Evolutionary conservation across 441 rosid genomes (phyloP), one percentile per base, ranked within the genome.

Genomic region (Pelargonium fulgidum): DNA sequence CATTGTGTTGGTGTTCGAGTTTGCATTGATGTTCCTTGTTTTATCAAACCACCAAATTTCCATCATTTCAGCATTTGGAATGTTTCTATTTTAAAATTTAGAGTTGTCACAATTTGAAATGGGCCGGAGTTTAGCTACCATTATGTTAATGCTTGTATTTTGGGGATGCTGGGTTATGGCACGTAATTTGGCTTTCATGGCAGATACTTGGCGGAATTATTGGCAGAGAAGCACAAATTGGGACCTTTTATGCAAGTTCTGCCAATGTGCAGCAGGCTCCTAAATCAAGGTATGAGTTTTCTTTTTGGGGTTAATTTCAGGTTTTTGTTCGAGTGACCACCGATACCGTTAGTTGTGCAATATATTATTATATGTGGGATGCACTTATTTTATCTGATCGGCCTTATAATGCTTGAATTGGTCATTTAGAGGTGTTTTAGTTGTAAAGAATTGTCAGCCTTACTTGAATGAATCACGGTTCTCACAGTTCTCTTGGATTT

Each of bases 211-310:
- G 81, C 89, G 64, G 99, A 94, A 70, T 75, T 94, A 71, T 73
- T 91, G 73, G 90, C 85, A n/a, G 99, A 94, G 87, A 86, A 84
- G 83, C 92, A 90, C 70, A 91, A 85, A 75, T 70, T 91, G 81
- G 89, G 74, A 62, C 97, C 96, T 4, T 91, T 94, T 78, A 54
- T 85, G 72, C 99, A 86, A 75, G 82, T 89, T 66, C 77, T 94
- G 70, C 96, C 97, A 0, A 72, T 81, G 62, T 90, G 90, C 71
- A 76, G 82, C 80, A 79, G 97, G 82, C 97, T 94, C 67, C 80
- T 94, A 67, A 81, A 82, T 77, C 96, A 87, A 90, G 96, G 96
- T 90, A 26, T 70, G 58, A 67, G 72, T 70, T 72, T 76, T 81
- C 41, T 16, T 26, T 68, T 61, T 12, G 24, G 65, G 17, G 33